Evolutionary conservation across 2,329 filamentous ascomycete genomes (phyloP).

Genomic region (Beauveria sp.): DNA sequence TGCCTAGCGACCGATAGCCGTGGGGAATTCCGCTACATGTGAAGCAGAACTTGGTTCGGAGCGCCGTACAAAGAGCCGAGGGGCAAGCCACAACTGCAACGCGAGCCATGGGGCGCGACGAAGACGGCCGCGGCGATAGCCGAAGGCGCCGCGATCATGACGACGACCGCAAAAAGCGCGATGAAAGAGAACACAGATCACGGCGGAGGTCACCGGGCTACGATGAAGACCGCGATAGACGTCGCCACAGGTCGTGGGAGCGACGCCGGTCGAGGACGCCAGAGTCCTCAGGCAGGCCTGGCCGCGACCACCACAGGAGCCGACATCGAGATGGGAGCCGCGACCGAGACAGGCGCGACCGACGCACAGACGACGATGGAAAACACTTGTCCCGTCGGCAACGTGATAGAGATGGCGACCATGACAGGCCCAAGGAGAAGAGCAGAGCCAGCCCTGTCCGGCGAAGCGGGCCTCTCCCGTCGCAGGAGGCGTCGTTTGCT

Average conservation of each 20-base stretch:
- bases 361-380: constrained; percentile 4
- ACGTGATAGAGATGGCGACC: constrained; percentile 5
- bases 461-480: constrained; percentile 46
- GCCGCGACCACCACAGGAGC: constrained; percentile 17
- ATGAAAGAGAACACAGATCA: not conserved
- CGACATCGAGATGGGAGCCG: constrained; percentile 21
- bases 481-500: constrained; percentile 53
- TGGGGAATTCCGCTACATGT: not conserved
- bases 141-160: constrained; percentile 2
- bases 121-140: not conserved
- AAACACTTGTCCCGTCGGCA: not conserved
- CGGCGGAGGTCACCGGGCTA: constrained; percentile 5
- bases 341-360: constrained; percentile 6
- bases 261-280: constrained; percentile 10
- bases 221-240: constrained; percentile 8
- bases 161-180: not conserved
- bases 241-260: constrained; percentile 9
- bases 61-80: not conserved
- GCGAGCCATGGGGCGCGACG: constrained; percentile 5
- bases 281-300: not conserved
- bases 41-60: not conserved
- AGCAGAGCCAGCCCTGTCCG: constrained; percentile 20
- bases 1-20: not conserved
- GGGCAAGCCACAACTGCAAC: not conserved
- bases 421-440: constrained; percentile 16